Percentiles rank a stretch among this genome's conserved stretches.
These are phyloP conservation scores for Yamadazyma sp. DNA, from an alignment of 805 yeast species.

Conservation along the genomic window DNA sequence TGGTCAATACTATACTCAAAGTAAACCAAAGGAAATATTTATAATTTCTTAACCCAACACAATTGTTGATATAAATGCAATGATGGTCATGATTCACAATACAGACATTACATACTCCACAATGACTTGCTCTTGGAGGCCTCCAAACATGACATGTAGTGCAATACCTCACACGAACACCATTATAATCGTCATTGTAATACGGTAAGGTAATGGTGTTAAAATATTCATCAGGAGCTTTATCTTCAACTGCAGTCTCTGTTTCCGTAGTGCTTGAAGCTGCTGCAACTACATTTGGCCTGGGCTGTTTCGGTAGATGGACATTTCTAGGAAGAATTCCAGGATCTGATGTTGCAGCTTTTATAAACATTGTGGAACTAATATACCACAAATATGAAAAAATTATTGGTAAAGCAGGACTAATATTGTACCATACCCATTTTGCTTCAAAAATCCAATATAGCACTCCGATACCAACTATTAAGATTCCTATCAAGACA, in stretches of 20 bases:
- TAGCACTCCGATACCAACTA: constrained; percentile 48
- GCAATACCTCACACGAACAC: constrained; percentile 56
- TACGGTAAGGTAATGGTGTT: constrained; percentile 50
- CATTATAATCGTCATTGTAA: constrained; percentile 17
- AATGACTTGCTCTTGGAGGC: constrained; percentile 67
- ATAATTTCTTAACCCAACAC: constrained; percentile 40
- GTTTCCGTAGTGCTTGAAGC: too few relatives aligned
- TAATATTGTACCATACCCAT: constrained; percentile 56
- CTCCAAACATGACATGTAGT: constrained; percentile 58
- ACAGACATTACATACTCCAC: constrained; percentile 67
- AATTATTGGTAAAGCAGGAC: constrained; percentile 54
- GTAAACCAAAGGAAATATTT: constrained; percentile 34
- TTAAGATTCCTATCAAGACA: constrained; percentile 27
- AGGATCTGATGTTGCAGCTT: constrained; percentile 62
- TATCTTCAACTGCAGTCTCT: constrained; percentile 19
- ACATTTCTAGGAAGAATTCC: constrained; percentile 68
- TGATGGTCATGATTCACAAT: constrained; percentile 69
- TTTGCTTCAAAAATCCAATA: constrained; percentile 45
- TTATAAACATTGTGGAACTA: constrained; percentile 46
- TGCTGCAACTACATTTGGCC: not conserved
- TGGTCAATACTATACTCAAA: constrained; percentile 16
- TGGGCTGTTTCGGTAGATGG: constrained; percentile 52
- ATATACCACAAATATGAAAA: constrained; percentile 59
- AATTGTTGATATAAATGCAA: constrained; percentile 56
- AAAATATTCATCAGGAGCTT: constrained; percentile 58